Conservation (phyloP, 148 eudicot genomes). For the Heliamphora exappendiculata region DNA sequence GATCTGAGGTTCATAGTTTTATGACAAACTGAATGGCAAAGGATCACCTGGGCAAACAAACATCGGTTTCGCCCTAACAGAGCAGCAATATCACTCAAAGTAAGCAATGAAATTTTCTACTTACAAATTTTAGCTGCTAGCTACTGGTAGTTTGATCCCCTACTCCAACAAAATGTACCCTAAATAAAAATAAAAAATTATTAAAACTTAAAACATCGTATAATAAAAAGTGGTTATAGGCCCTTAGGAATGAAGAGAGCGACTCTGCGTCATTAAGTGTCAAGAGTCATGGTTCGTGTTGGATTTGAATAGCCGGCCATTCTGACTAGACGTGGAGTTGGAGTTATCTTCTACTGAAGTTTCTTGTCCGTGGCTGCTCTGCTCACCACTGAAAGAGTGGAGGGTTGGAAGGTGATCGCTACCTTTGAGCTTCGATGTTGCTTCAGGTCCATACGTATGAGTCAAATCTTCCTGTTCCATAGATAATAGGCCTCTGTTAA, state of each 20-base stretch:
- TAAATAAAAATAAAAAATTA: no score
- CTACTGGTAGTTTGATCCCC: no score
- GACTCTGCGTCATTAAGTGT: neutral
- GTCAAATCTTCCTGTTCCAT: constrained; percentile 6
- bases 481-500: no score
- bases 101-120: no score
- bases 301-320: neutral
- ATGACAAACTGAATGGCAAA: no score
- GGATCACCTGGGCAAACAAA: no score
- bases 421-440: neutral
- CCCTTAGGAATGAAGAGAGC: neutral
- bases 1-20: no score
- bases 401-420: neutral
- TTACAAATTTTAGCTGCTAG: no score
- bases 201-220: no score
- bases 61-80: no score
- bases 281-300: neutral
- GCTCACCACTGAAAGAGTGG: neutral
- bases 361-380: neutral
- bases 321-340: neutral
- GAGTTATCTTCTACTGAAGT: neutral
- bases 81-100: no score
- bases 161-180: no score
- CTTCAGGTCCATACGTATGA: neutral
- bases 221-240: neutral